phyloP scores from a whole-genome alignment of 257 asterid species.

The Mentha longifolia region DNA sequence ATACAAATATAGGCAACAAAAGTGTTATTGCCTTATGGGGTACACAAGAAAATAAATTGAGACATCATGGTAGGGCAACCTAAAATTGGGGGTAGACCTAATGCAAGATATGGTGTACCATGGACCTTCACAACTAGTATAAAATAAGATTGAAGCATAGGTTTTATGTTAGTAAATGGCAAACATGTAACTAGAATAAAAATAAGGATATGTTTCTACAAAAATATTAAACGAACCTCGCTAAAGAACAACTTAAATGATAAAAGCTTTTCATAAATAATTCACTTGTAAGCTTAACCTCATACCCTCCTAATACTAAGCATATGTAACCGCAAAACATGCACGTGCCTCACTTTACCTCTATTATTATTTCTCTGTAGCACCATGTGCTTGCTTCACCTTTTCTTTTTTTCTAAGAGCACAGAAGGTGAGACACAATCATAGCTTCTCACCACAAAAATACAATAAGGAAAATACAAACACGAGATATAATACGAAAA shows the following conservation, averaged over 20 bases:
- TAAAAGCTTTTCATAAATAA: too few species aligned
- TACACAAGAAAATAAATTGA: constrained; percentile 5
- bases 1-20: constrained; percentile 2
- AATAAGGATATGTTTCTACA: not conserved
- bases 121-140: constrained; percentile 1
- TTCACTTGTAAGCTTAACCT: not conserved
- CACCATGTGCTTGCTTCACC: constrained; percentile 40
- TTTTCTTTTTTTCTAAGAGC: constrained; percentile 14
- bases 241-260: too few species aligned
- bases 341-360: constrained; percentile 39
- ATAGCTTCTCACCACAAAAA: not conserved
- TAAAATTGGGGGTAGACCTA: constrained; percentile 33
- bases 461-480: constrained; percentile 2
- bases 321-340: constrained; percentile 21
- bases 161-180: not conserved
- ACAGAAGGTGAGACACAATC: not conserved
- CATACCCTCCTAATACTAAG: not conserved
- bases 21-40: not conserved
- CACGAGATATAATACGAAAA: not conserved
- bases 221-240: too few species aligned
- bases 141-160: not conserved
- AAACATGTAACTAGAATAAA: too few species aligned
- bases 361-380: constrained; percentile 16
- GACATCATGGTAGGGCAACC: constrained; percentile 34
- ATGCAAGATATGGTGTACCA: constrained; percentile 37